phyloP scores from a whole-genome alignment of 257 asterid species.

The Nicotiana noctiflora region DNA sequence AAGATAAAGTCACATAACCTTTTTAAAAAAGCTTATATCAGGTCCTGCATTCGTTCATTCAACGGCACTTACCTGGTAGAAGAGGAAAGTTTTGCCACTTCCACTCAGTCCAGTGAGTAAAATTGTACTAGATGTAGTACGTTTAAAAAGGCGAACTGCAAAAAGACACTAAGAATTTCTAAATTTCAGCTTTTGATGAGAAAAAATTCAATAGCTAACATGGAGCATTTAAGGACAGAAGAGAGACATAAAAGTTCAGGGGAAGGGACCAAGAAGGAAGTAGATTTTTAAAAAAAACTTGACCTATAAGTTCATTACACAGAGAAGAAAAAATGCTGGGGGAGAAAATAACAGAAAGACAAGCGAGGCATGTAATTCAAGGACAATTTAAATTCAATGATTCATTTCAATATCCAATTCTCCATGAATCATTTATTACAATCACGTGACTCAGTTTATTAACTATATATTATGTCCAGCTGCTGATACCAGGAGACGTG shows the following conservation, averaged over 20 bases:
- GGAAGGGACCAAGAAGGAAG: background rate
- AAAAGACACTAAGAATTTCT: background rate
- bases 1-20: background rate
- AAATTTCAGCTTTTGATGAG: background rate
- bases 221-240: background rate
- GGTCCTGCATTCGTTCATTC: background rate
- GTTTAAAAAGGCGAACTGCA: constrained; percentile 14
- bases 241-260: background rate
- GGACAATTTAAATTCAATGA: background rate
- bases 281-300: background rate
- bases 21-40: background rate
- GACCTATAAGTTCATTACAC: background rate
- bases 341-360: background rate
- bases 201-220: background rate
- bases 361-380: background rate
- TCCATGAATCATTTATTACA: background rate
- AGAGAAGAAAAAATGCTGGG: background rate
- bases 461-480: background rate
- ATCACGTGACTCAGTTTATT: background rate
- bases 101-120: constrained; percentile 20
- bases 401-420: background rate
- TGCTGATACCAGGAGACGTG: background rate
- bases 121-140: constrained; percentile 3
- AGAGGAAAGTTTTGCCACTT: constrained; percentile 18
- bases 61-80: constrained; percentile 12